Conservation (phyloP, 2,329 filamentous ascomycete species). For the Talaromyces sp. region DNA sequence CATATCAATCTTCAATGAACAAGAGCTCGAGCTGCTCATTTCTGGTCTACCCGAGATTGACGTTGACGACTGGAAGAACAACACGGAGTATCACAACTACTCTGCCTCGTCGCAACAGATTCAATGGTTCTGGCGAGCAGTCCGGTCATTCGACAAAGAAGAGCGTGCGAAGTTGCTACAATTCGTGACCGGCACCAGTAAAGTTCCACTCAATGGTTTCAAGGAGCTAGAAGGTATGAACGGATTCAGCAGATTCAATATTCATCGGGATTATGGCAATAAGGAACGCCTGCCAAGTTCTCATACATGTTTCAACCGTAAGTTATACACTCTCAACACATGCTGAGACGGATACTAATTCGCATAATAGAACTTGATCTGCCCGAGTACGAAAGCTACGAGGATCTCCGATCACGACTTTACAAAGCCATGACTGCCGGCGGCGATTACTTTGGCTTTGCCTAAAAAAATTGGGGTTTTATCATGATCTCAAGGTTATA, state of each 20-base stretch:
- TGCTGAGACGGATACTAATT: slow-evolving; percentile 18
- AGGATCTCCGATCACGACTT: slow-evolving; percentile 78
- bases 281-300: slow-evolving; percentile 94
- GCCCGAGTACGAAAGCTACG: slow-evolving; percentile 96
- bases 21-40: slow-evolving; percentile 93
- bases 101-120: slow-evolving; percentile 91
- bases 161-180: slow-evolving; percentile 95
- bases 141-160: slow-evolving; percentile 97
- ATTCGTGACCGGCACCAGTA: slow-evolving; percentile 97
- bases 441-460: slow-evolving; percentile 96
- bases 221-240: slow-evolving; percentile 99
- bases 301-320: slow-evolving; percentile 99
- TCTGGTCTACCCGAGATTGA: slow-evolving; percentile 97
- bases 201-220: slow-evolving; percentile 97
- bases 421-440: slow-evolving; percentile 97
- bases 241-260: slow-evolving; percentile 95
- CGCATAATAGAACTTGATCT: slow-evolving; percentile 79
- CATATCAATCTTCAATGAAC: slow-evolving; percentile 96
- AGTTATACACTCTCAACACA: slow-evolving; percentile 46
- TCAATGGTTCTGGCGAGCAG: slow-evolving; percentile 98
- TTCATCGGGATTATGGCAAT: slow-evolving; percentile 94
- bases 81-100: slow-evolving; percentile 98
- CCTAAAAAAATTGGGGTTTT: slow-evolving; percentile 54
- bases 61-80: slow-evolving; percentile 98
- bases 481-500: slow-evolving; percentile 19